Percentiles rank a stretch among this genome's conserved stretches.
Evolutionary conservation across 495 filamentous ascomycete species (phyloP).

Genomic region (Penicillium samsonianum): DNA sequence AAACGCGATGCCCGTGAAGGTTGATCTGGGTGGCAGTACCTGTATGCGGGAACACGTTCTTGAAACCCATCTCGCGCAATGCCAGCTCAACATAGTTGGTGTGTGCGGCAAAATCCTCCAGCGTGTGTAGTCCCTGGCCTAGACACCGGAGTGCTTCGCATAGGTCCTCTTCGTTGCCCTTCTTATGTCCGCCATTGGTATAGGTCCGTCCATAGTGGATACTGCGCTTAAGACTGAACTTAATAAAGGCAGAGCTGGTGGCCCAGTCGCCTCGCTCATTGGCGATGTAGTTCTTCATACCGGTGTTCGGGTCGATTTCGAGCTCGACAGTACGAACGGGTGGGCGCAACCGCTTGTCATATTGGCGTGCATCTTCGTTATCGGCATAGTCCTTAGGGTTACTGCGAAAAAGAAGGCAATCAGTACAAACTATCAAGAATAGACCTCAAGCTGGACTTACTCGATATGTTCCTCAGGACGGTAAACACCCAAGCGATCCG

Average conservation of each 20-base stretch:
- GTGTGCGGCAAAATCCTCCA: constrained; percentile 95
- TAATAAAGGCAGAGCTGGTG: constrained; percentile 87
- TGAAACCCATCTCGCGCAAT: constrained; percentile 80
- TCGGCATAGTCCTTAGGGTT: constrained; percentile 93
- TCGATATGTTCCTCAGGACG: constrained; percentile 93
- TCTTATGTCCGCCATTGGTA: constrained; percentile 63
- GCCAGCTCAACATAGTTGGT: constrained; percentile 91
- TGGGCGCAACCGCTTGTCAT: constrained; percentile 77
- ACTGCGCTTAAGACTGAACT: constrained; percentile 76
- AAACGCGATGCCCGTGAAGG: constrained; percentile 71
- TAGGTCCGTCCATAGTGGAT: constrained; percentile 92
- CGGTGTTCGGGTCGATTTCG: constrained; percentile 78
- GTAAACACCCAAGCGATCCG: constrained; percentile 87
- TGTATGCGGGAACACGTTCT: constrained; percentile 81
- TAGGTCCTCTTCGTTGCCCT: constrained; percentile 80
- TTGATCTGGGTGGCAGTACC: constrained; percentile 74
- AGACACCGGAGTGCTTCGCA: constrained; percentile 86
- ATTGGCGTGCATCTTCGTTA: constrained; percentile 79
- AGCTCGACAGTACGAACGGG: constrained; percentile 75
- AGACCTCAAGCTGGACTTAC: constrained; percentile 28
- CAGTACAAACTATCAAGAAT: neutral
- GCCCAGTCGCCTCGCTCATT: constrained; percentile 85
- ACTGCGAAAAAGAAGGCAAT: constrained; percentile 22
- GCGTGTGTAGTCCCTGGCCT: constrained; percentile 87
- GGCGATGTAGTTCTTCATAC: constrained; percentile 99